A percentile compares a stretch with the other conserved stretches of the same genome.
Conservation (phyloP, 306 rosid genomes). For the Cucumis cinereus region DNA sequence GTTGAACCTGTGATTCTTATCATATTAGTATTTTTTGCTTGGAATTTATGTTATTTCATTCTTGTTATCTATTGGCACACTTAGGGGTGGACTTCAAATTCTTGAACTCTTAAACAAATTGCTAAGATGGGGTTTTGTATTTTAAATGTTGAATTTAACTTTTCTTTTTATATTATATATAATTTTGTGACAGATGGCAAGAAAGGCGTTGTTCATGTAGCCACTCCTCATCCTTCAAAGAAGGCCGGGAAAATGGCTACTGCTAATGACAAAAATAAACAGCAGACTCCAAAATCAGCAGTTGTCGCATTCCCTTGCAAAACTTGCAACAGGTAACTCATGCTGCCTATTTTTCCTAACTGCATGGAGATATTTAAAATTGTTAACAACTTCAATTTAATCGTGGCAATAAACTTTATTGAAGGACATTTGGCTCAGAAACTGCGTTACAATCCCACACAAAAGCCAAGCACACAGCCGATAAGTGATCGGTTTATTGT, state of each 20-base stretch:
- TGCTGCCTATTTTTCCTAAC: background rate
- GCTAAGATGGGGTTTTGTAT: background rate
- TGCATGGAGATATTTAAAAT: background rate
- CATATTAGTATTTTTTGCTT: background rate
- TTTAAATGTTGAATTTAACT: too few relatives aligned
- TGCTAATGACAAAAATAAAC: constrained; percentile 21
- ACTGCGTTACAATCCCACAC: constrained; percentile 46
- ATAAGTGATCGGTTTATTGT: constrained; percentile 15
- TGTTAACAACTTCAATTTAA: background rate
- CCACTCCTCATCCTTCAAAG: constrained; percentile 62
- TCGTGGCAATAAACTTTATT: background rate
- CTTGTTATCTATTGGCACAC: background rate
- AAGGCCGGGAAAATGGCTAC: constrained; percentile 29
- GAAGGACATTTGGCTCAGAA: constrained; percentile 55
- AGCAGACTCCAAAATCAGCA: constrained; percentile 33
- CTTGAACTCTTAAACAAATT: background rate
- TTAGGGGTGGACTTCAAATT: background rate
- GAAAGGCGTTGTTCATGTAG: constrained; percentile 30
- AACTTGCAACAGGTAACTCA: constrained; percentile 36
- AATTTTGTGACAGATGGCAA: constrained; percentile 23
- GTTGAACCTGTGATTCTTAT: background rate
- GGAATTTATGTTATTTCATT: background rate
- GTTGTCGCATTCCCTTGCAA: constrained; percentile 32
- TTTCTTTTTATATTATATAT: too few relatives aligned
- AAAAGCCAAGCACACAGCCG: constrained; percentile 50